phyloP scores from a whole-genome alignment of 768 basidiomycete genomes.

The Russula virescens region DNA sequence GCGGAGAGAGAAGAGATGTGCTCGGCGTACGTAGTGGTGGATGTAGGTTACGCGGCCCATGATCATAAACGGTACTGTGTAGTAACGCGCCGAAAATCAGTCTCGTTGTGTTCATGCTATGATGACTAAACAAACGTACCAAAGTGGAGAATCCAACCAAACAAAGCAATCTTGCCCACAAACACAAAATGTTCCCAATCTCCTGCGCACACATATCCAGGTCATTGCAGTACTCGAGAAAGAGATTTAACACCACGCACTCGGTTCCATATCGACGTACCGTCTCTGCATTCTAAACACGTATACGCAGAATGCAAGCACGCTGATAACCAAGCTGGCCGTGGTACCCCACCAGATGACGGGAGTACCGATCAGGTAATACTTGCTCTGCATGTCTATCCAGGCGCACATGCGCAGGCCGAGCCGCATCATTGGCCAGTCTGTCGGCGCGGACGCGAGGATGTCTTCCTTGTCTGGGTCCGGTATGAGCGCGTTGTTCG shows the following conservation, averaged over 20 bases:
- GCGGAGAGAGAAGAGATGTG: neutral
- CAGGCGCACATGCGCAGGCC: slow-evolving; percentile 98
- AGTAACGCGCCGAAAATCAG: slow-evolving; percentile 6
- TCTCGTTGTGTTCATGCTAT: neutral
- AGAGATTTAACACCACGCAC: slow-evolving; percentile 39
- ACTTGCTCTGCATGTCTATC: slow-evolving; percentile 83
- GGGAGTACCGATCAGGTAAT: slow-evolving; percentile 91
- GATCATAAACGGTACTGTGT: slow-evolving; percentile 86
- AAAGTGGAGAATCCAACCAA: slow-evolving; percentile 91
- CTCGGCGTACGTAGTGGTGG: slow-evolving; percentile 81
- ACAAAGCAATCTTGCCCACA: slow-evolving; percentile 83
- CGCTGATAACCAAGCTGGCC: slow-evolving; percentile 52
- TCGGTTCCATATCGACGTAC: slow-evolving; percentile 85
- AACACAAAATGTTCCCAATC: slow-evolving; percentile 96
- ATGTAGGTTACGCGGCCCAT: slow-evolving; percentile 98
- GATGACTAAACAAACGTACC: slow-evolving; percentile 42
- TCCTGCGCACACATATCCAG: slow-evolving; percentile 35
- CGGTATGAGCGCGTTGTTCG: slow-evolving; percentile 95
- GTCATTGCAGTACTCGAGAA: slow-evolving; percentile 3
- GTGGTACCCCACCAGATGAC: slow-evolving; percentile 86
- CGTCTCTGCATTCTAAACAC: slow-evolving; percentile 79
- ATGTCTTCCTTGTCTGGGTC: slow-evolving; percentile 99
- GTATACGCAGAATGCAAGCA: slow-evolving; percentile 58
- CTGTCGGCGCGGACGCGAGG: slow-evolving; percentile 84
- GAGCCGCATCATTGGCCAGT: slow-evolving; percentile 89